These are phyloP conservation scores for Bretschneidera sinensis DNA, from an alignment of 345 rosid species.

Conservation along the genomic window DNA sequence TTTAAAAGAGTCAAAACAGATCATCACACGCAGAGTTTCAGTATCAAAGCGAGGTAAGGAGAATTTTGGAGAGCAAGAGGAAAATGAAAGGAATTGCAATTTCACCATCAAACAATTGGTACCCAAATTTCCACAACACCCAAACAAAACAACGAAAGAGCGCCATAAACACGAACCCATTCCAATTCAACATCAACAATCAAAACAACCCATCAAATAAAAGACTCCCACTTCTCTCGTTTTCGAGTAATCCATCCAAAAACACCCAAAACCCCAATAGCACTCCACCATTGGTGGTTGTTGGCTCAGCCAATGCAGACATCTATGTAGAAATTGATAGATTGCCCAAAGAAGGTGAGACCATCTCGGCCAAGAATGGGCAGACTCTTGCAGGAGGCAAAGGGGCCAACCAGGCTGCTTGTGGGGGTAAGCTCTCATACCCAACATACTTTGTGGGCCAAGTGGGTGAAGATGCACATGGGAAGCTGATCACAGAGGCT, in stretches of 20 bases:
- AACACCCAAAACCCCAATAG: conserved; percentile 18
- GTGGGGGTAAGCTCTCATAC: conserved; percentile 65
- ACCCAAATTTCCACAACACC: conserved; percentile 13
- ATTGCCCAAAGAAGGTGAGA: conserved; percentile 72
- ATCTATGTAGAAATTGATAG: conserved; percentile 82
- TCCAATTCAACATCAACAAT: not conserved
- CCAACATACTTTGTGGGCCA: conserved; percentile 85
- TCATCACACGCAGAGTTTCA: too few species aligned
- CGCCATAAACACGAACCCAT: conserved; percentile 19
- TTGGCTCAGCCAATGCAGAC: conserved; percentile 90
- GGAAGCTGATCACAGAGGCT: conserved; percentile 60
- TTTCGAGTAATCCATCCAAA: conserved; percentile 26
- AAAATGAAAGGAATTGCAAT: conserved; percentile 34
- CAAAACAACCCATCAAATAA: conserved; percentile 10
- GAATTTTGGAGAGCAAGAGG: not conserved
- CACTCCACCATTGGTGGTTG: conserved; percentile 68
- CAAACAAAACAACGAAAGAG: conserved; percentile 13
- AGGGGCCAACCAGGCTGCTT: conserved; percentile 96
- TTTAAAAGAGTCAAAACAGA: too few species aligned
- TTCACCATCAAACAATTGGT: conserved; percentile 24
- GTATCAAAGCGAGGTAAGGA: too few species aligned
- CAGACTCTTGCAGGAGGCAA: conserved; percentile 88
- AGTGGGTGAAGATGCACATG: conserved; percentile 79
- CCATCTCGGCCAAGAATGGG: conserved; percentile 69
- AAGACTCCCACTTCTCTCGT: conserved; percentile 30